These are phyloP conservation scores for Lignosus rhinocerotis DNA, from an alignment of 1,284 basidiomycete species.

Conservation along the genomic window DNA sequence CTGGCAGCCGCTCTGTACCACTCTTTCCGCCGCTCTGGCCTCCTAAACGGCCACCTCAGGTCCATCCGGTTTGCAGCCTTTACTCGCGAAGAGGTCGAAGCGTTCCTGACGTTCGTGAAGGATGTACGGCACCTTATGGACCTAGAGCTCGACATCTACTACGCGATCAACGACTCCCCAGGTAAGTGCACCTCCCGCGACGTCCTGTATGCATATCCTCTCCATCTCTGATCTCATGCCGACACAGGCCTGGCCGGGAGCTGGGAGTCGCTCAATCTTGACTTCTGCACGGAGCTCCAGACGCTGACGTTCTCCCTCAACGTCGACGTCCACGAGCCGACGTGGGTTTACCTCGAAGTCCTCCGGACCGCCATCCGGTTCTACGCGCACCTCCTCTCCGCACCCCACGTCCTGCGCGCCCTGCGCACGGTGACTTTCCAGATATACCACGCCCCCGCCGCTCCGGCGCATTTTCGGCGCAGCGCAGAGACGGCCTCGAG, in stretches of 20 bases:
- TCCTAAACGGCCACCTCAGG: constrained; percentile 1
- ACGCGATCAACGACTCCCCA: background rate
- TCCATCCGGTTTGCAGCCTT: constrained; percentile 1
- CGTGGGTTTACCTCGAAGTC: background rate
- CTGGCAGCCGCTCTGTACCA: background rate
- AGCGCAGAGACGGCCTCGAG: background rate
- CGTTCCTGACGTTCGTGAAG: constrained; percentile 3
- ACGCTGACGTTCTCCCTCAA: constrained; percentile 4
- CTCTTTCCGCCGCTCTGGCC: background rate
- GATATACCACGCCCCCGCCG: background rate
- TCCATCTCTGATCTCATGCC: background rate
- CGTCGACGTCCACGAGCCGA: background rate
- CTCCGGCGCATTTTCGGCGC: background rate
- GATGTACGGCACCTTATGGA: background rate
- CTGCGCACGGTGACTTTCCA: constrained; percentile 6
- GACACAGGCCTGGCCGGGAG: background rate
- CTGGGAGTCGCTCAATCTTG: background rate
- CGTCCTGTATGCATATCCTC: background rate
- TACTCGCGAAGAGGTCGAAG: background rate
- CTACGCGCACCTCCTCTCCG: constrained; percentile 5
- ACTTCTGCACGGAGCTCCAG: background rate
- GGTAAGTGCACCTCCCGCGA: background rate
- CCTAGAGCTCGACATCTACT: constrained; percentile 5
- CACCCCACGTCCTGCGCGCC: background rate
- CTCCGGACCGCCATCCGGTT: background rate